Evolutionary conservation across 805 yeast genomes (phyloP).

Genomic region (Cyberlindnera japonica): DNA sequence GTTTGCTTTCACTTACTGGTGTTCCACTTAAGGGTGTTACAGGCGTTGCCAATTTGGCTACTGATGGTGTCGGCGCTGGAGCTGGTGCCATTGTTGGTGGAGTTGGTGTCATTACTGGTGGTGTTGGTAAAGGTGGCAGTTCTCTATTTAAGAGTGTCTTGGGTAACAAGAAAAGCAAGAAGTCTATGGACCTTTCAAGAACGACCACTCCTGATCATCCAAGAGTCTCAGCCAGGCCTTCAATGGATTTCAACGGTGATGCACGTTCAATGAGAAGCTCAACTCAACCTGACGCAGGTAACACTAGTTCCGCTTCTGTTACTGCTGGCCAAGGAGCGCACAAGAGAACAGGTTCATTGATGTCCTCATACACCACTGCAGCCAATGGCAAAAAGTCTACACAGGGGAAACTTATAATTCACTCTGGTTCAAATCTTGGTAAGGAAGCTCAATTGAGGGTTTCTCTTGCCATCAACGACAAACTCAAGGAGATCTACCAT

Average conservation of each 20-base stretch:
- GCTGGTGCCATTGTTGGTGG: slow-evolving; percentile 37
- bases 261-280: slow-evolving; percentile 4
- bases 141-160: slow-evolving; percentile 34
- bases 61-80: slow-evolving; percentile 39
- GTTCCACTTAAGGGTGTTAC: slow-evolving; percentile 47
- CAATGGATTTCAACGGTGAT: slow-evolving; percentile 9
- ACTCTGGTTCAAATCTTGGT: slow-evolving; percentile 44
- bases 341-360: slow-evolving; percentile 22
- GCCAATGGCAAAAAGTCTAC: slow-evolving; percentile 21
- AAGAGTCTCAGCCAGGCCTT: slow-evolving; percentile 5
- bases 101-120: slow-evolving; percentile 46
- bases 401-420: slow-evolving; percentile 48
- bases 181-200: slow-evolving; percentile 33
- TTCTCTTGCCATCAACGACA: slow-evolving; percentile 41
- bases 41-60: slow-evolving; percentile 38
- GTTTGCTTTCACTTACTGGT: slow-evolving; percentile 38
- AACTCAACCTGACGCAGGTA: slow-evolving; percentile 1
- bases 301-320: slow-evolving; percentile 11
- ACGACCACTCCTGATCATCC: slow-evolving; percentile 22
- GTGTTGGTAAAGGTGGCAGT: slow-evolving; percentile 44
- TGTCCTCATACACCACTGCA: slow-evolving; percentile 22
- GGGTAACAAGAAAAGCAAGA: slow-evolving; percentile 28
- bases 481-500: slow-evolving; percentile 55
- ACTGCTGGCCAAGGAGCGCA: slow-evolving; percentile 7
- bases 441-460: slow-evolving; percentile 50